A percentile compares a stretch with the other conserved stretches of the same genome.
Conservation (phyloP, 1,139 yeast species). For the Debaryomycetaceae sp. region DNA sequence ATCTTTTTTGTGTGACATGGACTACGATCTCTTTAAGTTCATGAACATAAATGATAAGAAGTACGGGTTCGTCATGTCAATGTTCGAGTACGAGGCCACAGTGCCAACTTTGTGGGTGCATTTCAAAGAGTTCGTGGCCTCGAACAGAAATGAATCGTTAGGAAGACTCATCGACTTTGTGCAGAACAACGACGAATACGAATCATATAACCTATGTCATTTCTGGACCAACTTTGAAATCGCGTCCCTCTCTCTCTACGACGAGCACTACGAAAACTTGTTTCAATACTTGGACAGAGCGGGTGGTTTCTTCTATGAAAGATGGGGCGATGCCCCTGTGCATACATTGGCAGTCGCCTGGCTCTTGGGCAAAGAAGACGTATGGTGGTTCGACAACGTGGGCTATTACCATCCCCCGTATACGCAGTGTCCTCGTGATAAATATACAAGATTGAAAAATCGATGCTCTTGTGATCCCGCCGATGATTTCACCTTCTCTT, state of each 20-base stretch:
- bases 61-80: constrained; percentile 25
- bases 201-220: constrained; percentile 35
- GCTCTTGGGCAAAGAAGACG: constrained; percentile 18
- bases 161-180: constrained; percentile 14
- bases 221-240: constrained; percentile 41
- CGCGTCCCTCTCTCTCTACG: constrained; percentile 26
- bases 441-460: constrained; percentile 11
- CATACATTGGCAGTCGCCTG: constrained; percentile 29
- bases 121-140: constrained; percentile 13
- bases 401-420: constrained; percentile 38
- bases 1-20: constrained; percentile 24
- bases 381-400: constrained; percentile 30
- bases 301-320: constrained; percentile 38
- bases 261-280: constrained; percentile 18
- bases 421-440: constrained; percentile 28
- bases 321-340: constrained; percentile 45
- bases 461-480: constrained; percentile 32
- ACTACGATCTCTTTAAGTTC: constrained; percentile 24
- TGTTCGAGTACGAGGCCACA: constrained; percentile 33
- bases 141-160: constrained; percentile 11
- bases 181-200: constrained; percentile 17
- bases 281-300: constrained; percentile 25
- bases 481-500: constrained; percentile 23
- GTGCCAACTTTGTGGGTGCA: constrained; percentile 31
- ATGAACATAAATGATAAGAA: constrained; percentile 20